Base-by-base conservation (phyloP, 2,329 filamentous ascomycete species). In the Penicillium italicum region DNA sequence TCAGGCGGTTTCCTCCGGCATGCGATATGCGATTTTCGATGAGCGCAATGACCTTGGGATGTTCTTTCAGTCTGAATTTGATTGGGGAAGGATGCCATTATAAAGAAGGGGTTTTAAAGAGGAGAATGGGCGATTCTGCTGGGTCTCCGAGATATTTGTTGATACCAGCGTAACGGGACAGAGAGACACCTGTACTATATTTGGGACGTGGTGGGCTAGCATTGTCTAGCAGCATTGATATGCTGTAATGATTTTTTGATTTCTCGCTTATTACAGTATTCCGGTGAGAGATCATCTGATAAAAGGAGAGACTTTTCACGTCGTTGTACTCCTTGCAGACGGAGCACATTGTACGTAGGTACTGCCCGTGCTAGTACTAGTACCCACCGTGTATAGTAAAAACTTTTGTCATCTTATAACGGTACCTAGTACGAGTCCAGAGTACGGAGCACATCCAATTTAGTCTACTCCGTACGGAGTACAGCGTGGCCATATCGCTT, bases 11-110 rank as follows among this genome's bases (percentile, higher is more conserved):
- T 43, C 18, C 24, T 33, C 14, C 38, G n/a, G 5, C 14, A 16
- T 60, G 60, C 48, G 52, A 61, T 61, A 60, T 63, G 62, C 55
- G 58, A 63, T 51, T 11, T 26, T 41, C 12, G 28, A 22, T 24
- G 12, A 31, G 18, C 33, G n/a, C 20, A 34, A 50, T 14, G 30
- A 54, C n/a, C 28, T 30, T 24, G 14, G n/a, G 38, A 34, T 12
- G 30, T 9, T 11, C 12, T 31, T 16, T 24, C 30, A 30, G 7
- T 24, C 14, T 28, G 36, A 33, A 26, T 10, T 26, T 45, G 22
- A 45, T 37, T 2, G 18, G 28, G 10, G 20, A 40, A 9, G 34
- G 26, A 22, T 26, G 31, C 30, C 4, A 22, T 38, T 31, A 33
- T 52, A 50, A n/a, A 22, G 38, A 36, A 26, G 51, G 10, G 20